Evolutionary conservation across 164 flowering plant genomes (phyloP).

Genomic region (Tetracentron sinense): DNA sequence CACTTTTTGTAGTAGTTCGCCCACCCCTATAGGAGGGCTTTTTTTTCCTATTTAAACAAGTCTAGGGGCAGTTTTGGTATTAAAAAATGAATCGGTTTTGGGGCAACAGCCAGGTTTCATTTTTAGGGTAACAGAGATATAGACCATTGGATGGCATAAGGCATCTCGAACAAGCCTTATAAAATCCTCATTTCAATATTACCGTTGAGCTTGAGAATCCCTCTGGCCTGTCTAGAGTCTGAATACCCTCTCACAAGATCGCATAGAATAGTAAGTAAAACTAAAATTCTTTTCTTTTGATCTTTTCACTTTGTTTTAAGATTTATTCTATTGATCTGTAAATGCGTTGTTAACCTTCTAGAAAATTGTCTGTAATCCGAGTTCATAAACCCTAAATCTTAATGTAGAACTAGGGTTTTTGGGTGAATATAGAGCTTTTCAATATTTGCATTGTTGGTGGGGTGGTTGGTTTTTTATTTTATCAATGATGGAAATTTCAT

Average conservation of each 20-base stretch:
- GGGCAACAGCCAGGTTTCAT: not conserved
- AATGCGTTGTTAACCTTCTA: no score
- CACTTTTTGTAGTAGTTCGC: no score
- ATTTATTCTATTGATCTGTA: no score
- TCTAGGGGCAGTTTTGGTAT: no score
- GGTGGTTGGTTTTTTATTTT: no score
- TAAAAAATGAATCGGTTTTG: no score
- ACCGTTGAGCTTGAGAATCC: not conserved
- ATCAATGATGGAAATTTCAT: no score
- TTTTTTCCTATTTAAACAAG: no score
- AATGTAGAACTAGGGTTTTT: not conserved
- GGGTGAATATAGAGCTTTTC: not conserved
- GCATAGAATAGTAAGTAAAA: not conserved
- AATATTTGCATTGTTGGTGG: no score
- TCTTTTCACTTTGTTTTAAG: no score
- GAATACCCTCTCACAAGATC: not conserved
- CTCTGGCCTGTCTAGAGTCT: not conserved
- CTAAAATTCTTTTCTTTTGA: not conserved
- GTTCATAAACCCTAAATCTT: not conserved
- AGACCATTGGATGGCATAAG: slow-evolving; percentile 2
- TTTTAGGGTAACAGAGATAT: not conserved
- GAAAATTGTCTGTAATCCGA: not conserved
- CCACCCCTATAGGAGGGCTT: no score
- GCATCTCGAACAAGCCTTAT: slow-evolving; percentile 3
- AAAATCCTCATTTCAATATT: slow-evolving; percentile 11